These are phyloP conservation scores for Antarctomyces pellizariae DNA, from an alignment of 495 filamentous ascomycete genomes.

Conservation along the genomic window DNA sequence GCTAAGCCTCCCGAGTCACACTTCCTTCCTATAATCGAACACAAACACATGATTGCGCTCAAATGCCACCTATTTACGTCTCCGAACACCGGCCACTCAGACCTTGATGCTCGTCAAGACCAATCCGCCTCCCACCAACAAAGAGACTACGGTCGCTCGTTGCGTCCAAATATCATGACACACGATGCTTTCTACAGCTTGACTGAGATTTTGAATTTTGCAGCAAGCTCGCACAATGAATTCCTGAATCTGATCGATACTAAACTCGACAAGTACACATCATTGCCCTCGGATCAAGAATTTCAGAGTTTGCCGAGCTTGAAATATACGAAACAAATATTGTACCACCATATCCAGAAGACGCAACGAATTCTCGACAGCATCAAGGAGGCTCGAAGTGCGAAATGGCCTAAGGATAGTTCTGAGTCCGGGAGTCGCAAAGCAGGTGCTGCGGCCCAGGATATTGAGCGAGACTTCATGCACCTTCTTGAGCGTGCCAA, in stretches of 20 bases:
- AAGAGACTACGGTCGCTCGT: slow-evolving; percentile 7
- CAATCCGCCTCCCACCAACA: slow-evolving; percentile 7
- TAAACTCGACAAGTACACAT: slow-evolving; percentile 6
- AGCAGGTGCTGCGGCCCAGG: no score
- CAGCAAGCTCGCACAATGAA: slow-evolving; percentile 10
- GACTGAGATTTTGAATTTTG: slow-evolving; percentile 10
- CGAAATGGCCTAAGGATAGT: no score
- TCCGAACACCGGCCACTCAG: neutral
- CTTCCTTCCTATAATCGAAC: slow-evolving; percentile 2
- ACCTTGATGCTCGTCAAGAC: neutral
- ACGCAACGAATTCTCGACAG: no score
- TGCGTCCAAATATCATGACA: slow-evolving; percentile 5
- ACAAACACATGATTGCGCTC: slow-evolving; percentile 1
- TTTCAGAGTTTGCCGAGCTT: no score
- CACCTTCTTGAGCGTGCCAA: no score
- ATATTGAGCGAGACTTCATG: no score
- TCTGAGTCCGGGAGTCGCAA: no score
- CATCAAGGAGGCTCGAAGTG: no score
- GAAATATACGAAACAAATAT: no score
- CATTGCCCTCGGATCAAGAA: no score
- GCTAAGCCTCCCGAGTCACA: neutral
- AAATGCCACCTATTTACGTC: slow-evolving; percentile 1
- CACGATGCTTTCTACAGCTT: slow-evolving; percentile 13
- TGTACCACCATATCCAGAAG: no score
- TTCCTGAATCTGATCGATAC: slow-evolving; percentile 13